Evolutionary conservation across 1,284 basidiomycete genomes (phyloP).

Genomic region (Trametes polyzona): DNA sequence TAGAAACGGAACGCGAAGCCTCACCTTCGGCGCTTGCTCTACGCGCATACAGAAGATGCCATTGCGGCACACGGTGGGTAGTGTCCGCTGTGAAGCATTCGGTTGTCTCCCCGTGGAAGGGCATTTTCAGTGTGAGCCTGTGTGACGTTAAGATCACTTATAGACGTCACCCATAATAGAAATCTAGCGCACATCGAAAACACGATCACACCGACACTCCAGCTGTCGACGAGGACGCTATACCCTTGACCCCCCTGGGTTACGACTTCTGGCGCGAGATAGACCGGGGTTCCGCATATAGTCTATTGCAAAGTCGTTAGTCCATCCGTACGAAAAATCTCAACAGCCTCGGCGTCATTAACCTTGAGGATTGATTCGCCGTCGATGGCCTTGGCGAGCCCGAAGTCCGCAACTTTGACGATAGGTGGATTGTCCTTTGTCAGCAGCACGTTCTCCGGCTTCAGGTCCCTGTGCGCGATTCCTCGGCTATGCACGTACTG

Average conservation of each 20-base stretch:
- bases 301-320: constrained; percentile 48
- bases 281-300: constrained; percentile 78
- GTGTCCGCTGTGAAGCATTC: neutral
- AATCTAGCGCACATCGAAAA: constrained; percentile 86
- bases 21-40: neutral
- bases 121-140: neutral
- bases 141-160: no score
- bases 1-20: neutral
- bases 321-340: neutral
- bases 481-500: constrained; percentile 77
- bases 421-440: constrained; percentile 64
- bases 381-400: constrained; percentile 86
- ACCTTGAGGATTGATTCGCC: constrained; percentile 68
- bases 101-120: neutral
- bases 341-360: constrained; percentile 16
- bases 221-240: constrained; percentile 84
- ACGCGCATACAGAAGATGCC: neutral
- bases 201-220: constrained; percentile 91
- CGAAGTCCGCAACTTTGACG: constrained; percentile 91
- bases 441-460: constrained; percentile 87
- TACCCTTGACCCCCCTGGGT: constrained; percentile 72
- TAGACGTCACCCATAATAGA: no score
- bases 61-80: neutral
- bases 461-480: constrained; percentile 89
- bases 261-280: constrained; percentile 89